Evolutionary conservation across 83 land plant species (phyloP).

Genomic region (Diphasiastrum complanatum): DNA sequence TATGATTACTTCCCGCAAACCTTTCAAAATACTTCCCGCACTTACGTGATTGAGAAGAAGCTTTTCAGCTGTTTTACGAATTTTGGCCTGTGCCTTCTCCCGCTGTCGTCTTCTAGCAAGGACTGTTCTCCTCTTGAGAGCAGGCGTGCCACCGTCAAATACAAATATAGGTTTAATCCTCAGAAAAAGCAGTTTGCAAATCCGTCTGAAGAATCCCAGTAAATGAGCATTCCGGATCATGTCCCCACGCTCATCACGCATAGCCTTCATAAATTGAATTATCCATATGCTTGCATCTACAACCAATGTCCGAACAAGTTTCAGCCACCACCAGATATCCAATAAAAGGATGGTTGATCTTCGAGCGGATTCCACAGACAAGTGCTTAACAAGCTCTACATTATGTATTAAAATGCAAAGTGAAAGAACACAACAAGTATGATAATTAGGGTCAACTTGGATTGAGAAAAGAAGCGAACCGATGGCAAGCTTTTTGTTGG

Average conservation of each 20-base stretch:
- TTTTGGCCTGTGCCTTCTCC: constrained; percentile 80
- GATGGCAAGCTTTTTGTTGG: constrained; percentile 85
- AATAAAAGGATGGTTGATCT: not conserved
- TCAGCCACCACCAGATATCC: too few relatives aligned
- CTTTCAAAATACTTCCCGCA: not conserved
- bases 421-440: not conserved
- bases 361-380: not conserved
- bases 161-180: constrained; percentile 89
- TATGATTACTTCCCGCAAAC: not conserved
- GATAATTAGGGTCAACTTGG: not conserved
- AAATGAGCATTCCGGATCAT: constrained; percentile 92
- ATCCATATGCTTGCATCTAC: constrained; percentile 99
- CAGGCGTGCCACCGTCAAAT: constrained; percentile 97
- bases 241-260: constrained; percentile 98
- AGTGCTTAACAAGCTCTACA: not conserved
- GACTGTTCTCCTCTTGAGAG: constrained; percentile 84
- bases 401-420: not conserved
- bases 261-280: constrained; percentile 96
- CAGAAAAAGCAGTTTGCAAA: constrained; percentile 89
- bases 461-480: constrained; percentile 35
- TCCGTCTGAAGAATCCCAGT: constrained; percentile 88
- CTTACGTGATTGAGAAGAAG: constrained; percentile 87
- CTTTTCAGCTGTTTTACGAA: constrained; percentile 96
- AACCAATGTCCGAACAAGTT: too few relatives aligned
- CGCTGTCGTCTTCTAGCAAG: constrained; percentile 86